A percentile compares a stretch with the other conserved stretches of the same genome.
phyloP scores from a whole-genome alignment of 2,329 filamentous ascomycete genomes.

The Emergomyces pasteurianus region DNA sequence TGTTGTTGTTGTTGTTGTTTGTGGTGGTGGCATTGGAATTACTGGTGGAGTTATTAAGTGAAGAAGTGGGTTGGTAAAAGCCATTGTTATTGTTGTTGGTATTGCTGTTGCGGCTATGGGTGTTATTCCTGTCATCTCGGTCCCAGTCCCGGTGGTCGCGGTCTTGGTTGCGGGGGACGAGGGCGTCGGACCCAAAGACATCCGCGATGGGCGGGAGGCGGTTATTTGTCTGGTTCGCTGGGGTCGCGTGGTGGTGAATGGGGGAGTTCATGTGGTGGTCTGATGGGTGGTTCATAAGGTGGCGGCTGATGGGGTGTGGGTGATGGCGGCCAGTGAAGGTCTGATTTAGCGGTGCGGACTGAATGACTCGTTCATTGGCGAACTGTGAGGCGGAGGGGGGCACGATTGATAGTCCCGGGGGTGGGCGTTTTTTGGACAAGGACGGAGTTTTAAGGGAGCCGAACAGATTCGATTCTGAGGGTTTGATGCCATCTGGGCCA shows the following conservation, averaged over 20 bases:
- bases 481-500: constrained; percentile 47
- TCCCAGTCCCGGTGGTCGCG: constrained; percentile 14
- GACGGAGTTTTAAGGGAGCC: constrained; percentile 31
- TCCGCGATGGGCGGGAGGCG: constrained; percentile 87
- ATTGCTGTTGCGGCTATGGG: constrained; percentile 1
- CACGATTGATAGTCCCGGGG: constrained; percentile 86
- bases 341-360: constrained; percentile 88
- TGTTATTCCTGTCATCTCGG: constrained; percentile 7
- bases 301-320: constrained; percentile 61
- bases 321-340: constrained; percentile 88
- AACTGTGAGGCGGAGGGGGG: constrained; percentile 87
- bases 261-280: constrained; percentile 7
- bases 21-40: not conserved
- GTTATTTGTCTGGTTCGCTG: constrained; percentile 79
- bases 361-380: constrained; percentile 86
- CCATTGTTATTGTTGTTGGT: constrained; percentile 11
- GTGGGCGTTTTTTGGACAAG: constrained; percentile 42
- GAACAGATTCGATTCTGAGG: constrained; percentile 36
- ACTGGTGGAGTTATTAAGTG: constrained; percentile 18
- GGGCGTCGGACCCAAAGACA: constrained; percentile 70
- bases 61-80: constrained; percentile 45
- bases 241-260: constrained; percentile 79
- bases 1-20: constrained; percentile 40
- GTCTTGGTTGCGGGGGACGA: constrained; percentile 37
- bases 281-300: constrained; percentile 69